Evolutionary conservation across 78 protist species (phyloP).

Genomic region (Emiliania huxleyi): DNA sequence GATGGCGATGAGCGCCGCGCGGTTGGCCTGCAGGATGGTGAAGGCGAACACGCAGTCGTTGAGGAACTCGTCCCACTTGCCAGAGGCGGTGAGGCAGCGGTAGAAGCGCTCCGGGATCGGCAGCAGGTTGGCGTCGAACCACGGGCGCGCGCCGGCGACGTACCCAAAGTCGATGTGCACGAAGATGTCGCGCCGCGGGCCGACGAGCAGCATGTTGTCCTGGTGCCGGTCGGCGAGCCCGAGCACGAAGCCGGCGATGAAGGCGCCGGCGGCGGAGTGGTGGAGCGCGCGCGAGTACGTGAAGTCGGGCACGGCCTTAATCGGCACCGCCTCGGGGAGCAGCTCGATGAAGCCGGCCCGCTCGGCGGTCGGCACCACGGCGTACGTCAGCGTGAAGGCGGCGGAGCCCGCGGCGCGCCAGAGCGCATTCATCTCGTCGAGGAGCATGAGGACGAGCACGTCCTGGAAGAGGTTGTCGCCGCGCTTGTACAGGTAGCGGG

Average conservation of each 20-base stretch:
- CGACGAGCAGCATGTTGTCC: not conserved
- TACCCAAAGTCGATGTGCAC: not conserved
- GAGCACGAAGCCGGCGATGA: not conserved
- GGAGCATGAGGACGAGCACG: not conserved
- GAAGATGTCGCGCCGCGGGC: not conserved
- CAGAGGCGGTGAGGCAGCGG: not conserved
- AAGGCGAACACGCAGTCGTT: not conserved
- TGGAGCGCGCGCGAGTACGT: not conserved
- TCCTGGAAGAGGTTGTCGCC: not conserved
- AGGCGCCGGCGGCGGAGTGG: not conserved
- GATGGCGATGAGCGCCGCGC: not conserved
- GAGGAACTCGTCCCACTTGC: not conserved
- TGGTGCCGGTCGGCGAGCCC: not conserved
- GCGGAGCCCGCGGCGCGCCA: not conserved
- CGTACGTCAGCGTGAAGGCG: not conserved
- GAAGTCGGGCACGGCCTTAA: not conserved
- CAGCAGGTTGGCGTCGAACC: not conserved
- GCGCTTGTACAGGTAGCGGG: not conserved
- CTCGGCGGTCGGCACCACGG: not conserved
- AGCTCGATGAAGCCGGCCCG: not conserved
- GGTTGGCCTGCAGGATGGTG: not conserved
- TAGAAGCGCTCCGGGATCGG: not conserved
- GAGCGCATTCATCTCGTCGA: not conserved
- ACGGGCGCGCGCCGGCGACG: not conserved
- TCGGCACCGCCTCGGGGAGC: not conserved